Evolutionary conservation across 2,329 filamentous ascomycete genomes (phyloP).

Genomic region (Bipolaris sorokiniana): DNA sequence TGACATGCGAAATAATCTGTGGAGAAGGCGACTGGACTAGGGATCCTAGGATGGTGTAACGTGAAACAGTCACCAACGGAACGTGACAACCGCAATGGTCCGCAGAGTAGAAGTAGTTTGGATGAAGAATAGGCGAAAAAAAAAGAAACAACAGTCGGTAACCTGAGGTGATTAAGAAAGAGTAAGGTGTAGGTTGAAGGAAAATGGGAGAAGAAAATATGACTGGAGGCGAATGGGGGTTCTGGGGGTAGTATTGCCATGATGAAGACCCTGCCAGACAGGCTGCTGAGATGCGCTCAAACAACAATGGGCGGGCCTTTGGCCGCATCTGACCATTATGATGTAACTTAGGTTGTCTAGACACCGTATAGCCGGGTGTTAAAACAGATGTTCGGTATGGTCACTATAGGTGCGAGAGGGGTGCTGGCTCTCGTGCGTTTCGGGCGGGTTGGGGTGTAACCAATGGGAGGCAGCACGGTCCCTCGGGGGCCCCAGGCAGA

Average conservation of each 20-base stretch:
- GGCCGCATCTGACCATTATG: slow-evolving; percentile 3
- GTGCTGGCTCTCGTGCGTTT: slow-evolving; percentile 23
- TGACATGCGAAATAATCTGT: slow-evolving; percentile 25
- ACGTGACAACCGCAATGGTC: not conserved
- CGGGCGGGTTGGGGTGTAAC: slow-evolving; percentile 14
- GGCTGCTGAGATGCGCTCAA: slow-evolving; percentile 1
- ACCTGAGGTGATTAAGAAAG: slow-evolving; percentile 21
- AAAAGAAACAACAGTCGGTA: slow-evolving; percentile 18
- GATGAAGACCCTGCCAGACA: slow-evolving; percentile 8
- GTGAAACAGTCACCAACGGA: not conserved
- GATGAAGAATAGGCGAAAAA: slow-evolving; percentile 2
- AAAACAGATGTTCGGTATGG: slow-evolving; percentile 16
- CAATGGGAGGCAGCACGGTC: slow-evolving; percentile 19
- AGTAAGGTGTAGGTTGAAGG: slow-evolving; percentile 26
- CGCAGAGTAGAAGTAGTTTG: not conserved
- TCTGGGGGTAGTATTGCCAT: slow-evolving; percentile 10
- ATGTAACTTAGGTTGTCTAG: slow-evolving; percentile 21
- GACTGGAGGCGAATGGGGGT: not conserved
- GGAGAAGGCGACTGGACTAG: slow-evolving; percentile 15
- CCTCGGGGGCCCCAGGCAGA: slow-evolving; percentile 19
- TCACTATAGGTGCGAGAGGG: slow-evolving; percentile 5
- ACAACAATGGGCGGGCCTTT: slow-evolving; percentile 5
- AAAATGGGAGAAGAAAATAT: slow-evolving; percentile 1
- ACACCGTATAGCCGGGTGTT: slow-evolving; percentile 9
- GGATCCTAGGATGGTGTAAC: slow-evolving; percentile 9